Evolutionary conservation across 2,329 filamentous ascomycete species (phyloP), one percentile per base, ranked within the genome.

Genomic region (Diaporthe sp.): DNA sequence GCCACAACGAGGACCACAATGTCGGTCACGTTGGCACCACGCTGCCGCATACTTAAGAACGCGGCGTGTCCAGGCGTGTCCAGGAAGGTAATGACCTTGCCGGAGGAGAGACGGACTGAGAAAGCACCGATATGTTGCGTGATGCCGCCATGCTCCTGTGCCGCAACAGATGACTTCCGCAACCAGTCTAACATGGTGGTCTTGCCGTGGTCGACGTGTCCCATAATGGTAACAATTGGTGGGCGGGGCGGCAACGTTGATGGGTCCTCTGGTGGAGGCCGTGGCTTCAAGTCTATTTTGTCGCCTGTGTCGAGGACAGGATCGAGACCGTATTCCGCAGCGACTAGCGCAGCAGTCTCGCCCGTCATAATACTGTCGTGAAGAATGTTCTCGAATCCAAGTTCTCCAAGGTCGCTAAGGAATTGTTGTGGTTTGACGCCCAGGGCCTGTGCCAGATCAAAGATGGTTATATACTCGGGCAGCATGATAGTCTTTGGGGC

Each of bases 91-190:
- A 99, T 98, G 51, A 92, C 91, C 84, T 96, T 97, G 58, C 96
- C 96, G 7, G 92, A 92, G 6, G 94, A 93, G 88, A 99, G 92
- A 25, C 91, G 91, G 2, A 99, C 97, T 9, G 95, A 95, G 86
- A 99, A 99, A 22, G 97, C 97, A 84, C 97, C 97, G 78, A 99
- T 99, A 81, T 99, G 97, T 83, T 99, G 97, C 0, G 97, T 99
- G 82, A 99, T 99, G 49, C 97, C 97, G 77, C 97, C 97, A 82
- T 98, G 96, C 83, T 99, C 97, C 72, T 94, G 92, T 8, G 95
- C 95, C 57, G 93, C 97, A 58, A 99, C 92, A 9, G 95, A 98
- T 1, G 96, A 97, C 80, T 98, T 97, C 51, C 97, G 94, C 59
- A 99, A 88, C 85, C 93, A 98, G 82, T 99, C 97, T 13, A 99